Evolutionary conservation across 352 stramenopile species (phyloP), one percentile per base, ranked within the genome.

Genomic region (Globisporangium spiculum): DNA sequence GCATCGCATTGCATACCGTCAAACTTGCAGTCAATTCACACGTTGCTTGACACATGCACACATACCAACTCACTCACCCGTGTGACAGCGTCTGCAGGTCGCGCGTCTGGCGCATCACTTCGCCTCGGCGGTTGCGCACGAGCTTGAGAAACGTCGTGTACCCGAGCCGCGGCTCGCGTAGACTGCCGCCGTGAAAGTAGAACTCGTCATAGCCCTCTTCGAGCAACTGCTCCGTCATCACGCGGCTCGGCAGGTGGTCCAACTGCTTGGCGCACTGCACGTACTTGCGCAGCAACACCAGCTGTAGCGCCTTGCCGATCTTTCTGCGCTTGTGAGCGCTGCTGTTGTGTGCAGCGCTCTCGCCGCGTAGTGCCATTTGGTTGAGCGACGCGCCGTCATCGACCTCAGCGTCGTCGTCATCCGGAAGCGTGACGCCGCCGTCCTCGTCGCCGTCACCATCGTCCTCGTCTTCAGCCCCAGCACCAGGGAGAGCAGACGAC

Each of bases 131-230:
- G 69, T 92, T 92, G 27, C 84, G 84, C 32, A 92, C 77, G 6
- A 89, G 75, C 70, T 89, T 90, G 22, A 90, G 65, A 63, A 92
- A 92, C 6, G 81, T 75, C 7, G 78, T 46, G 71, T 92, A 90
- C 16, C 53, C 72, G 44, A 92, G 72, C 34, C 80, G 74, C 30
- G 75, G 80, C 60, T 92, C 84, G 64, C 80, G 80, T 8, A 87
- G 50, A 58, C 76, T 84, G 22, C 84, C 84, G 50, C 81, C 81
- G 52, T 86, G 76, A 58, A 87, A 83, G 61, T 86, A 88, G 60
- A 88, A 92, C 75, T 89, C 81, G 67, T 88, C 81, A 65, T 90
- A 89, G 4, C 73, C 84, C 24, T 89, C 76, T 48, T 86, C 75
- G n/a, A 90, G 73, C 44, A 92, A 50, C 41, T 87, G 81, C 69